A percentile compares a stretch with the other conserved stretches of the same genome.
These are phyloP conservation scores for Rhipidocladum racemiflorum DNA, from an alignment of 176 grass and related monocot species.

Conservation along the genomic window DNA sequence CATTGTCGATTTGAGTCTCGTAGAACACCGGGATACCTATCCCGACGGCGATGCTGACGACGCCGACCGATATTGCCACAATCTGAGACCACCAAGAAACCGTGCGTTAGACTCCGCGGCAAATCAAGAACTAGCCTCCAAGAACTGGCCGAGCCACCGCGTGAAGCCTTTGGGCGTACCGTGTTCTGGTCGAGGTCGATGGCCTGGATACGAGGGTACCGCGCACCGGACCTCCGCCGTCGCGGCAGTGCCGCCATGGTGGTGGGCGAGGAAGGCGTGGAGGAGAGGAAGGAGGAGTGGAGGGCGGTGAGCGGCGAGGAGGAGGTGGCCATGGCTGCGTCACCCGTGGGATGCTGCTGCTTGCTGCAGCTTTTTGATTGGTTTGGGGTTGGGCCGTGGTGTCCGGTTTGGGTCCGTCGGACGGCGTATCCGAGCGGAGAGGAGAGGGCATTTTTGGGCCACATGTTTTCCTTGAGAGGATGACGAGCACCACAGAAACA, in stretches of 20 bases:
- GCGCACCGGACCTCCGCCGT: background rate
- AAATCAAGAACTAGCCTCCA: background rate
- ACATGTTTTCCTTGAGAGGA: background rate
- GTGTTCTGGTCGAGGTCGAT: constrained; percentile 92
- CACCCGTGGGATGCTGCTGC: constrained; percentile 19
- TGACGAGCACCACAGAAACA: background rate
- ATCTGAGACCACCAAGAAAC: constrained; percentile 39
- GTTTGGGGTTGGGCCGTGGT: background rate
- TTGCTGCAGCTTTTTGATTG: constrained; percentile 1
- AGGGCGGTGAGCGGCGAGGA: constrained; percentile 39
- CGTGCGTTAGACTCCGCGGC: background rate
- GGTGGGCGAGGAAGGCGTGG: constrained; percentile 23
- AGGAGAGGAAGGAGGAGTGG: constrained; percentile 49
- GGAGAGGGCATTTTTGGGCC: background rate
- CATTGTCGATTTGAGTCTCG: constrained; percentile 84
- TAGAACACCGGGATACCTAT: constrained; percentile 94
- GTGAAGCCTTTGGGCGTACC: constrained; percentile 25
- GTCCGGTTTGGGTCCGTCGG: background rate
- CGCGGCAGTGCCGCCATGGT: constrained; percentile 17
- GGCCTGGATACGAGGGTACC: constrained; percentile 65
- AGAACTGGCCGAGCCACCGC: background rate
- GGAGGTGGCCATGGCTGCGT: constrained; percentile 54
- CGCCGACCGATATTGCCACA: constrained; percentile 79
- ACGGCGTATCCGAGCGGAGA: background rate
- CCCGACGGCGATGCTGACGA: constrained; percentile 79